Percentiles rank a stretch among this genome's conserved stretches.
phyloP scores from a whole-genome alignment of 164 flowering plant genomes.

The Aristolochia fimbriata region DNA sequence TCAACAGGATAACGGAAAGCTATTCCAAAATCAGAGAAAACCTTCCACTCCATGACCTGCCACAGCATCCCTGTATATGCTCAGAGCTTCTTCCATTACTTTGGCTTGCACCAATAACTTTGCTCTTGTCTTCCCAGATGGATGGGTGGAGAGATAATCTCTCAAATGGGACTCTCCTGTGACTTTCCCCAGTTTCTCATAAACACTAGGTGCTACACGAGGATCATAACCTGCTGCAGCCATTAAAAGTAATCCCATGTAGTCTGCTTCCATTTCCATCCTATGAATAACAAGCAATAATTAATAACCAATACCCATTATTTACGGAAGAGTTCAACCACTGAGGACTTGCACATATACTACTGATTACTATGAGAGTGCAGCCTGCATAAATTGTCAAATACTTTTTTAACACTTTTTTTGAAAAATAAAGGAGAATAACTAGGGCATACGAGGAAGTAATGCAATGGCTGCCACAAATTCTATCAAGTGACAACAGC shows the following conservation, averaged over 20 bases:
- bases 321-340: too few relatives aligned
- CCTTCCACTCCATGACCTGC: constrained; percentile 69
- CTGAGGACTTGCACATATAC: too few relatives aligned
- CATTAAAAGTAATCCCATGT: constrained; percentile 70
- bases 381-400: too few relatives aligned
- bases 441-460: too few relatives aligned
- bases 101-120: constrained; percentile 59
- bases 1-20: too few relatives aligned
- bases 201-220: constrained; percentile 74
- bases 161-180: constrained; percentile 47
- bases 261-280: constrained; percentile 99
- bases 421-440: too few relatives aligned
- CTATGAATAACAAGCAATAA: constrained; percentile 18
- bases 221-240: constrained; percentile 97
- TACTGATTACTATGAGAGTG: too few relatives aligned
- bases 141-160: constrained; percentile 92
- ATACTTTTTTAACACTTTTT: too few relatives aligned
- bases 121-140: constrained; percentile 88
- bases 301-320: too few relatives aligned
- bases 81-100: constrained; percentile 92
- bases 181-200: constrained; percentile 68
- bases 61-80: constrained; percentile 45
- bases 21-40: constrained; percentile 38
- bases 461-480: too few relatives aligned
- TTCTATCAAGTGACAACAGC: too few relatives aligned